Conservation (phyloP, 371 early-diverging fungal genomes). For the Encephalitozoon romaleae region DNA sequence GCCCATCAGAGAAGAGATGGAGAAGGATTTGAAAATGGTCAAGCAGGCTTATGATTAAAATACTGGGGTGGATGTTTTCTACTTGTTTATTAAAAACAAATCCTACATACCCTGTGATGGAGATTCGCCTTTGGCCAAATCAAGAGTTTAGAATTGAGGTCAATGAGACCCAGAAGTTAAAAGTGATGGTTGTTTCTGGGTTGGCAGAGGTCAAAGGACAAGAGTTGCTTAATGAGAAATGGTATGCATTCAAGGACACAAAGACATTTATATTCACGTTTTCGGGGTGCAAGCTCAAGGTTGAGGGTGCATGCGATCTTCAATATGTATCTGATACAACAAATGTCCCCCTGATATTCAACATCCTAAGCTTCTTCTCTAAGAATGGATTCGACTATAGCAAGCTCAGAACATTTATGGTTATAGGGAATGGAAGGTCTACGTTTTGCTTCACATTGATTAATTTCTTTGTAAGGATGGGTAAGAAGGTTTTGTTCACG, state of each 20-base stretch:
- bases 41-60: constrained; percentile 61
- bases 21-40: constrained; percentile 59
- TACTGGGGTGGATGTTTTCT: background rate
- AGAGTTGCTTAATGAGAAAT: constrained; percentile 56
- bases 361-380: constrained; percentile 8
- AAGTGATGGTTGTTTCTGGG: constrained; percentile 48
- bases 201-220: constrained; percentile 56
- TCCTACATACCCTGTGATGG: constrained; percentile 1
- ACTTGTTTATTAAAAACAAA: background rate
- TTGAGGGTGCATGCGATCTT: constrained; percentile 51
- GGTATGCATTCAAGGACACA: constrained; percentile 55
- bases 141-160: constrained; percentile 47
- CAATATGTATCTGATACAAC: constrained; percentile 50
- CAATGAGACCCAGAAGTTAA: constrained; percentile 31
- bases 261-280: constrained; percentile 57
- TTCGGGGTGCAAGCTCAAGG: constrained; percentile 54
- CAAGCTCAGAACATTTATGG: constrained; percentile 12
- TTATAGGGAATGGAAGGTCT: constrained; percentile 49
- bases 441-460: constrained; percentile 45
- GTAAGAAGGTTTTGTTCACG: constrained; percentile 47
- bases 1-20: constrained; percentile 75
- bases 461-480: constrained; percentile 49
- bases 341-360: constrained; percentile 51
- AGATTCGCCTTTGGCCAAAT: constrained; percentile 12
- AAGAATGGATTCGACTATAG: constrained; percentile 1